A percentile compares a stretch with the other conserved stretches of the same genome.
Evolutionary conservation across 805 yeast genomes (phyloP).

Genomic region (Kodamaea nitidulidarum): DNA sequence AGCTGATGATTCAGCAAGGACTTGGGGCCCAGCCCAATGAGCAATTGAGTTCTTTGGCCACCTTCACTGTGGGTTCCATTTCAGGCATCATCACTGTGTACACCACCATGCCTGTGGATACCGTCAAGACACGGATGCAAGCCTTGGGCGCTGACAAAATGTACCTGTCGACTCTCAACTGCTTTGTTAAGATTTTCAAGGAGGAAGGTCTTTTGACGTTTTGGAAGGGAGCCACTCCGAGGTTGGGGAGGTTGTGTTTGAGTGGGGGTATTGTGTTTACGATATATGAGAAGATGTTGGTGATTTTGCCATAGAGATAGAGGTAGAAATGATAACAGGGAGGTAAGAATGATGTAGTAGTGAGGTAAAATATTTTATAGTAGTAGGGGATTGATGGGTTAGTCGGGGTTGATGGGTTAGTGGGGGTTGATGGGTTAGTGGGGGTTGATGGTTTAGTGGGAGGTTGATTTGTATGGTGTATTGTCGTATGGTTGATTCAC

Average conservation of each 20-base stretch:
- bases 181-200: constrained; percentile 73
- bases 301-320: constrained; percentile 35
- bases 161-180: constrained; percentile 74
- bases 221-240: constrained; percentile 98
- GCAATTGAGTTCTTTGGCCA: constrained; percentile 72
- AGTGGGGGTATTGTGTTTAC: constrained; percentile 98
- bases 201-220: constrained; percentile 88
- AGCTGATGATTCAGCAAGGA: constrained; percentile 68
- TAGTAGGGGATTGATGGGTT: no score
- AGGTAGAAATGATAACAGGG: no score
- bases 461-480: no score
- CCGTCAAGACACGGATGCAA: constrained; percentile 97
- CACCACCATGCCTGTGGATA: constrained; percentile 92
- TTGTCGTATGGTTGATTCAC: no score
- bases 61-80: constrained; percentile 85
- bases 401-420: no score
- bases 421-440: no score
- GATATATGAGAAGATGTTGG: constrained; percentile 85
- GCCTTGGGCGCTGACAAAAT: constrained; percentile 70
- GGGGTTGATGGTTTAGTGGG: no score
- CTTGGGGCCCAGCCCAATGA: constrained; percentile 61
- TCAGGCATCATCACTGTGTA: constrained; percentile 90
- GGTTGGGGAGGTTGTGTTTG: constrained; percentile 84
- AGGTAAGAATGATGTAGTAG: no score
- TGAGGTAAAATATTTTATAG: no score